Base-by-base conservation (phyloP, 306 rosid species). In the Erythrophleum fordii region DNA sequence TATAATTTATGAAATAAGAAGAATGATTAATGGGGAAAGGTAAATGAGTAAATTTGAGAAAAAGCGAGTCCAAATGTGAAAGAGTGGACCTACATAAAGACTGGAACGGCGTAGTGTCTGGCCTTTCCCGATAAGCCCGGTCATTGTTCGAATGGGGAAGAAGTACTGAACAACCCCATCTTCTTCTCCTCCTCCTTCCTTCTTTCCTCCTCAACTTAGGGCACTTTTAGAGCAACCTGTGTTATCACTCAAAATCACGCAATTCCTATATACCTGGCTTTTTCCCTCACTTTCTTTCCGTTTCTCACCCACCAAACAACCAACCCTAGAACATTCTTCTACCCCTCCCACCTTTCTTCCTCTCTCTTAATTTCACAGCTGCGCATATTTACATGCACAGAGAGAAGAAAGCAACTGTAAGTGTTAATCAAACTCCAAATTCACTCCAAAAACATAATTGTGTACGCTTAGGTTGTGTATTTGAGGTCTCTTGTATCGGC, bases 101-200 rank as follows among this genome's bases (percentile, higher is more conserved):
- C 18, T 37, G 81, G 59, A 75, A 68, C 87, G 83, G 83, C 74
- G 66, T 39, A 22, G 79, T 81, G 86, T 82, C 79, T 82, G 85
- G 69, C 37, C 73, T 74, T 78, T 74, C 70, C 80, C 84, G 89
- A 83, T 86, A 83, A 83, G 80, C 71, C 71, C 65, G 80, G 60
- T 77, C 77, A 82, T 72, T 82, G 82, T 83, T 83, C 35, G 39
- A 75, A 80, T 67, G 89, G 77, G 37, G 46, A 74, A 20, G 77
- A 83, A 75, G n/a, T n/a, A n/a, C n/a, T 37, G 31, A 67, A 8
- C 75, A 83, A 67, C 9, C 55, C 66, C 16, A 48, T 42, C 75
- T 68, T 39, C 11, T 48, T 41, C 42, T 28, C 23, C 22, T 20
- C 29, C 35, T 64, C n/a, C 73, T 59, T 56, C 56, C 68, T 73